Base-by-base conservation (phyloP, 148 eudicot species). In the Simmondsia chinensis region DNA sequence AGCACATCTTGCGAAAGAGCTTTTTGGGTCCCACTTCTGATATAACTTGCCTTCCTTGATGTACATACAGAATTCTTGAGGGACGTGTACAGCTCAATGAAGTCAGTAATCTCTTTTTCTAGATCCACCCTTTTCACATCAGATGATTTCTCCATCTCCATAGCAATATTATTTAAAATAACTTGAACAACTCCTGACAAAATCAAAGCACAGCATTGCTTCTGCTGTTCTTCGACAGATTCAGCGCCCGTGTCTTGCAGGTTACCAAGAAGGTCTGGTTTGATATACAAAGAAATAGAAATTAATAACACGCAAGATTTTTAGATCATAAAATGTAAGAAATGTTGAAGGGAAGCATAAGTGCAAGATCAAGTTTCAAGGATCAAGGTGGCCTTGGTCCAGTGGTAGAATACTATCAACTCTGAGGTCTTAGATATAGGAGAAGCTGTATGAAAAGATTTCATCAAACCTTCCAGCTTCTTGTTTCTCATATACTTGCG, bases 151-250 rank as follows among this genome's bases (percentile, higher is more conserved):
- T 65, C 72, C 60, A 72, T 30, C 47, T 68, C 75, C 12, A 47
- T 23, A 15, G 68, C 65, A 51, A 62, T 40, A 9, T 44, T 43
- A 43, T 76, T 72, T 48, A 76, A 19, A 32, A 72, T 34, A 50
- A 72, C 78, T 52, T 76, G 69, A 58, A 72, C 28, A 34, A 72
- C 65, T 43, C 83, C 78, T 29, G 60, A 64, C 43, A 76, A 35
- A 43, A 72, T 45, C 19, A 41, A 42, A 53, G 69, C 60, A 65
- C 54, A 25, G 41, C 35, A 61, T 49, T 14, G 18, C 36, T 62
- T 65, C 54, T 54, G 59, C 43, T n/a, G n/a, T n/a, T 69, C 70
- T 57, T 57, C 66, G 13, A 17, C 11, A 9, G 49, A 29, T 27
- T 33, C 42, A 35, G 78, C 47, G 35, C 51, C 57, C 24, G 57